Conservation (phyloP, 805 yeast genomes). For the Priceomyces melissophilus region DNA sequence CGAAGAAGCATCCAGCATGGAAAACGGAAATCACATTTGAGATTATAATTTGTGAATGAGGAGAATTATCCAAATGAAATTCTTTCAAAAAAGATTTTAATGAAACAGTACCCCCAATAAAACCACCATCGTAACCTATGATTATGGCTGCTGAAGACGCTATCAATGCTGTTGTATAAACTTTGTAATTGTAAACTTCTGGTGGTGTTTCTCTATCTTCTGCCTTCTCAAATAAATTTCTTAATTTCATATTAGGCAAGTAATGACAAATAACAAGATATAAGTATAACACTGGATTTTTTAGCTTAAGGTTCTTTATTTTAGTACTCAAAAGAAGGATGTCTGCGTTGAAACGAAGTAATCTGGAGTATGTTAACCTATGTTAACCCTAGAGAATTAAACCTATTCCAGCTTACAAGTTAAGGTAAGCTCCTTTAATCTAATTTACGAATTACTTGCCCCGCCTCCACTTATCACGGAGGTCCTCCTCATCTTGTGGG, state of each 20-base stretch:
- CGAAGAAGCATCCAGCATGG: conserved; percentile 40
- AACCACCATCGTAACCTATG: conserved; percentile 41
- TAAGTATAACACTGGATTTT: no score
- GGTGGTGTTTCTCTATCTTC: conserved; percentile 41
- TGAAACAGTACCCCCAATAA: conserved; percentile 39
- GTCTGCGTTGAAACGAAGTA: no score
- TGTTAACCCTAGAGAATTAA: no score
- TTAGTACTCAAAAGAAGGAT: no score
- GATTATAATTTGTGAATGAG: conserved; percentile 19
- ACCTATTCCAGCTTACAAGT: no score
- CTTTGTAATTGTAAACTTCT: conserved; percentile 32
- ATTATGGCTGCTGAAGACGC: conserved; percentile 39
- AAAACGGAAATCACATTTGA: conserved; percentile 38
- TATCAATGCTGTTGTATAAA: conserved; percentile 33
- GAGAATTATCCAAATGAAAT: conserved; percentile 24
- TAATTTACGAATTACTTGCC: no score
- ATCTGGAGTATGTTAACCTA: no score
- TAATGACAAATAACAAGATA: no score
- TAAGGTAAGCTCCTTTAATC: no score
- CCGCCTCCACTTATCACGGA: no score
- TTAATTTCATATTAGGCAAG: not conserved
- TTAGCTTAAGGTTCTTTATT: no score
- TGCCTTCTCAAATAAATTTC: conserved; percentile 20
- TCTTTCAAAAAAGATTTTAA: conserved; percentile 28
- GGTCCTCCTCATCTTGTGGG: no score